Evolutionary conservation across 1,284 basidiomycete species (phyloP).

Genomic region (Singerocomus inundabilis): DNA sequence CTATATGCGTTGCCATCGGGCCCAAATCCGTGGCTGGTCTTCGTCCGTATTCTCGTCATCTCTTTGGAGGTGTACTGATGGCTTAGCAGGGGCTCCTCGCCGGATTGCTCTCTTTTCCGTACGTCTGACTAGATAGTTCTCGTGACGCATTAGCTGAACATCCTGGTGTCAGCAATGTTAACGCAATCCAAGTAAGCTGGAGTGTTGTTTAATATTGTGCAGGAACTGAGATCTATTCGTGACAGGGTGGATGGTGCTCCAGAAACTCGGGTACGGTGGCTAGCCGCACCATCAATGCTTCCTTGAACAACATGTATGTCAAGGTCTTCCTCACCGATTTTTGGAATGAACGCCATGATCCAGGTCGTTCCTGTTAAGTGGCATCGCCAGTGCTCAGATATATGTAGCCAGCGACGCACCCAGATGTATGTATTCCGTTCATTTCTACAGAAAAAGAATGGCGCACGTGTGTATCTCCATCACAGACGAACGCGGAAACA

Average conservation of each 20-base stretch:
- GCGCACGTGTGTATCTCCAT: background rate
- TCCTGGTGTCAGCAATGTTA: slow-evolving; percentile 24
- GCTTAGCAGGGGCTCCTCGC: slow-evolving; percentile 10
- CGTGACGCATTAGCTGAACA: slow-evolving; percentile 7
- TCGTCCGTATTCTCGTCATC: slow-evolving; percentile 4
- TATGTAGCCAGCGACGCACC: slow-evolving; percentile 50
- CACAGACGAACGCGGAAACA: slow-evolving; percentile 51
- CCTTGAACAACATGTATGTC: slow-evolving; percentile 52
- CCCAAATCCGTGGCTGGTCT: slow-evolving; percentile 13
- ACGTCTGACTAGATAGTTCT: background rate
- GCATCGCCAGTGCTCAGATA: slow-evolving; percentile 44
- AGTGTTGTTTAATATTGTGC: background rate
- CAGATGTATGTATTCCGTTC: slow-evolving; percentile 33
- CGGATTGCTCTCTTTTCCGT: slow-evolving; percentile 17
- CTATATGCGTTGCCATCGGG: slow-evolving; percentile 12
- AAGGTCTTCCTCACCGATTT: too few relatives aligned
- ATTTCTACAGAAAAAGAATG: too few relatives aligned
- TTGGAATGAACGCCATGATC: background rate
- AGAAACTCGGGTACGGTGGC: slow-evolving; percentile 56
- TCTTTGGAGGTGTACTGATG: background rate
- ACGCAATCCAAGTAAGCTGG: slow-evolving; percentile 35
- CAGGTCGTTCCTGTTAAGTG: slow-evolving; percentile 46
- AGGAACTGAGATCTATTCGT: background rate
- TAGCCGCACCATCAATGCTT: slow-evolving; percentile 52
- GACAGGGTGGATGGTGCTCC: slow-evolving; percentile 54